Evolutionary conservation across 1,139 yeast genomes (phyloP), one percentile per base, ranked within the genome.

Genomic region (Geotrichum candidum): DNA sequence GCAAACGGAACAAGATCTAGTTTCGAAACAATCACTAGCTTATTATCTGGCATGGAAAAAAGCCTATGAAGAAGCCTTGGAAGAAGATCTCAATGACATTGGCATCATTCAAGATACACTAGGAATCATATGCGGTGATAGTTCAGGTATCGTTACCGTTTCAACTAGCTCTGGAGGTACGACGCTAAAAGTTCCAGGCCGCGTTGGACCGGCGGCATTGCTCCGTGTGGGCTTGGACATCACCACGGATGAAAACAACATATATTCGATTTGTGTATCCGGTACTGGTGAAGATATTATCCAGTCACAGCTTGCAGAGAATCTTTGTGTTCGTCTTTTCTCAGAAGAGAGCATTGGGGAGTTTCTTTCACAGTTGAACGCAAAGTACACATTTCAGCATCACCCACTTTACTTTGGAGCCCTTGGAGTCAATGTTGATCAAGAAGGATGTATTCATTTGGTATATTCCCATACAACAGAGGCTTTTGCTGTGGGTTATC

Each of bases 201-300:
- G 80, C 33, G 63, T 77, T 1, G 80, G 80, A 1, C 78, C 80
- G 0, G 80, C 80, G 1, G 78, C 77, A 1, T 56, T 75, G 1
- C 62, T 73, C 2, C 76, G 77, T 0, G 67, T 74, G 13, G 78
- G 77, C 1, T 65, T 69, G 15, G 65, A 66, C 51, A 59, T 70
- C 2, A 41, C 62, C 15, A 52, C 45, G 15, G 51, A 33, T 18
- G 41, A 50, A 5, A 6, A 41, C 27, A 46, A 53, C 18, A 59
- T 57, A 1, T 53, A 62, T 7, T 72, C 68, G 1, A 63, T 67
- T 18, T 68, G 71, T 54, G 56, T 70, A 18, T 71, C 76, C 7
- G 79, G 79, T 7, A 70, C 73, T 51, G 79, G 79, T 3, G 79
- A 76, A 60, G 79, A 76, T 61, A 74, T 76, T 29, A 67, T 68